Evolutionary conservation across 2,329 filamentous ascomycete species (phyloP).

Genomic region (Cercospora canescens): DNA sequence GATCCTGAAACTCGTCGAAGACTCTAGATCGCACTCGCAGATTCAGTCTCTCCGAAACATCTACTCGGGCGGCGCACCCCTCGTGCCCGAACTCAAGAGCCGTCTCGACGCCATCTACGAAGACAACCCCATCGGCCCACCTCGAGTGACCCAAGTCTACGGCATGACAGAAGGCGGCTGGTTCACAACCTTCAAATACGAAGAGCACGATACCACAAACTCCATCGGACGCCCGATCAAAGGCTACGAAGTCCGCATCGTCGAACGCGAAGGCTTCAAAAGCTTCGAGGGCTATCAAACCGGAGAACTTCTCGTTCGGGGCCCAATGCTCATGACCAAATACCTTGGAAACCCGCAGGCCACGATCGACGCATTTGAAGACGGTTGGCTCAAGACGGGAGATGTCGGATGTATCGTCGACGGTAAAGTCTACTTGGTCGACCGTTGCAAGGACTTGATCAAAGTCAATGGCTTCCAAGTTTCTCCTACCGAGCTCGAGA

Average conservation of each 20-base stretch:
- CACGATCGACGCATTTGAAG: conserved; percentile 29
- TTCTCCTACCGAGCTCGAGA: conserved; percentile 37
- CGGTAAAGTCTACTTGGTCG: conserved; percentile 36
- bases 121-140: conserved; percentile 35
- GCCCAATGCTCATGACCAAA: conserved; percentile 43
- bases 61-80: conserved; percentile 52
- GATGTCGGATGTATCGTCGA: conserved; percentile 41
- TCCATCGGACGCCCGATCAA: conserved; percentile 51
- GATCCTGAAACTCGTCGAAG: conserved; percentile 30
- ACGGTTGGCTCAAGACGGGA: conserved; percentile 90
- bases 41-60: conserved; percentile 47
- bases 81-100: conserved; percentile 45
- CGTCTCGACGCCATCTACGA: conserved; percentile 43
- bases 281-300: conserved; percentile 48
- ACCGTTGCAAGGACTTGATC: conserved; percentile 39
- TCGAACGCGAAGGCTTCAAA: conserved; percentile 9
- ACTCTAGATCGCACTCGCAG: conserved; percentile 36
- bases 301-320: conserved; percentile 46
- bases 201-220: conserved; percentile 43
- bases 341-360: conserved; percentile 37
- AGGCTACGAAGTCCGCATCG: conserved; percentile 41
- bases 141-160: conserved; percentile 51
- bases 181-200: conserved; percentile 45
- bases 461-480: conserved; percentile 39
- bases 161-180: conserved; percentile 56